Evolutionary conservation across 805 yeast genomes (phyloP).

Genomic region (Diddensiella transvaalensis): DNA sequence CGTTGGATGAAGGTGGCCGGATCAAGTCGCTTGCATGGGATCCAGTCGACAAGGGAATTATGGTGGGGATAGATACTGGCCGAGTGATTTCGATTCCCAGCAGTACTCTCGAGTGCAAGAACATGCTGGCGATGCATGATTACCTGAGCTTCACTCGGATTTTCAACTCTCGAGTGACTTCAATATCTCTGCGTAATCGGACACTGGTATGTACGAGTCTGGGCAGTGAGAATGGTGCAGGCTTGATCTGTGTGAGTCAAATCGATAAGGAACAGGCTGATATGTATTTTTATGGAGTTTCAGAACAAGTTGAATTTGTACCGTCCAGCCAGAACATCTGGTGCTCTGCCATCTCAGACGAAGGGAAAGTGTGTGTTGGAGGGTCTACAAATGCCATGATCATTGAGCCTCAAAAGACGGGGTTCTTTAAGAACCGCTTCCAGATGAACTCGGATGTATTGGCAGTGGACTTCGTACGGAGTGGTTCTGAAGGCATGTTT

Average conservation of each 20-base stretch:
- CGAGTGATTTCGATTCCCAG: not conserved
- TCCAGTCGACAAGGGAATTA: not conserved
- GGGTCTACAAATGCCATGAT: slow-evolving; percentile 4
- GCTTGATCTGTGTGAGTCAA: not conserved
- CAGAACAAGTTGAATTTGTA: not conserved
- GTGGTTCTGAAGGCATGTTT: slow-evolving; percentile 5
- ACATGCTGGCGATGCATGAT: not conserved
- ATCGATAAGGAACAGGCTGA: not conserved
- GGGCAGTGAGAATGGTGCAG: not conserved
- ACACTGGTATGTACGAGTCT: not conserved
- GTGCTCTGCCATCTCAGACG: not conserved
- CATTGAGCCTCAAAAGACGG: slow-evolving; percentile 12
- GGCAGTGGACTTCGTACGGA: slow-evolving; percentile 5
- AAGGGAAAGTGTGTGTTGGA: slow-evolving; percentile 10
- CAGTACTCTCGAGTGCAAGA: not conserved
- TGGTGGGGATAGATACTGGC: not conserved
- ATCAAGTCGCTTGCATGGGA: not conserved
- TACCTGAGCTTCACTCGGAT: not conserved
- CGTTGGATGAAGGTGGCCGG: slow-evolving; percentile 4
- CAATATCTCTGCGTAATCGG: not conserved
- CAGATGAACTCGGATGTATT: slow-evolving; percentile 15
- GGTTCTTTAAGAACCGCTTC: slow-evolving; percentile 6
- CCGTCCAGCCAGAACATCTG: not conserved
- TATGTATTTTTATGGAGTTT: not conserved
- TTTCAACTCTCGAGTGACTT: not conserved